Evolutionary conservation across 495 filamentous ascomycete genomes (phyloP).

Genomic region (Penicillium cosmopolitanum): DNA sequence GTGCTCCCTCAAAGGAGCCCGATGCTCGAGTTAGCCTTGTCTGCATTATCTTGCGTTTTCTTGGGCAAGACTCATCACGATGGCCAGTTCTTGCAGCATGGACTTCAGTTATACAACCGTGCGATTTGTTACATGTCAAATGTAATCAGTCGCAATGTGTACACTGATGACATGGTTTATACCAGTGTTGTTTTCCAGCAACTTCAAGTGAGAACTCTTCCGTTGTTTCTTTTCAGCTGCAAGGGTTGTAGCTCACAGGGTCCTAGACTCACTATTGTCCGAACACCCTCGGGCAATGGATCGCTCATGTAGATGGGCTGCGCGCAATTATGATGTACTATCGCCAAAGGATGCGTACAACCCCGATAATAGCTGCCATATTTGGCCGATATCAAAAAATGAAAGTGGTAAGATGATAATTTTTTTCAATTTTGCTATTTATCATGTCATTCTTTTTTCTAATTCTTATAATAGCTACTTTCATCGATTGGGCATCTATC

Average conservation of each 20-base stretch:
- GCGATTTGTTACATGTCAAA: not conserved
- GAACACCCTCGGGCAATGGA: not conserved
- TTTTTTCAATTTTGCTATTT: not conserved
- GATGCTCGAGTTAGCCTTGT: not conserved
- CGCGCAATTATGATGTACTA: slow-evolving; percentile 6
- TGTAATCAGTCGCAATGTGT: not conserved
- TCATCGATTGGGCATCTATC: not conserved
- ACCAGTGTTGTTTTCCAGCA: not conserved
- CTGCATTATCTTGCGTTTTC: not conserved
- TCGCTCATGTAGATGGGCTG: slow-evolving; percentile 10
- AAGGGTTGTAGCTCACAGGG: not conserved
- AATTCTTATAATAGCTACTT: not conserved
- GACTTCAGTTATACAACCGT: not conserved
- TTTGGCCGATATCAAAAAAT: slow-evolving; percentile 3
- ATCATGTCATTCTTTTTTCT: not conserved
- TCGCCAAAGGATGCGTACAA: slow-evolving; percentile 1
- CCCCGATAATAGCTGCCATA: slow-evolving; percentile 4
- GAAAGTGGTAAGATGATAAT: slow-evolving; percentile 3
- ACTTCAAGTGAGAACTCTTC: not conserved
- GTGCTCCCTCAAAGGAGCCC: not conserved
- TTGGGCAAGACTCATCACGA: not conserved
- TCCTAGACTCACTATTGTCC: slow-evolving; percentile 6
- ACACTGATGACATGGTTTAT: not conserved
- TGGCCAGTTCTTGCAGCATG: not conserved
- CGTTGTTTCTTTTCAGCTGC: not conserved